These are phyloP conservation scores for Populus alba DNA, from an alignment of 345 rosid species.

Conservation along the genomic window DNA sequence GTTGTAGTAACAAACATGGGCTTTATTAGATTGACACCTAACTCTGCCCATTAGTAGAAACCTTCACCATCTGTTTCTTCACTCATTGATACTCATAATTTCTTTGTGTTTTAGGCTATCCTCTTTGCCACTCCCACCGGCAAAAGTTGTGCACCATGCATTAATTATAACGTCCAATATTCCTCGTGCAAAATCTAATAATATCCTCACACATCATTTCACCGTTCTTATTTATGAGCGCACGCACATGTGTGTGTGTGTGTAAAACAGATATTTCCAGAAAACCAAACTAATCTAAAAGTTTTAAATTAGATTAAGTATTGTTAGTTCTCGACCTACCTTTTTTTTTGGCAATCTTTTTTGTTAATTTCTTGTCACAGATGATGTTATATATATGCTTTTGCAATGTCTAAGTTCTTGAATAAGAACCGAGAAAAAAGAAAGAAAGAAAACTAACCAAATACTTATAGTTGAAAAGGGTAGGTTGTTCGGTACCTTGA, in stretches of 20 bases:
- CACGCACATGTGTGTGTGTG: too few species aligned
- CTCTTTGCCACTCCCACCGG: constrained; percentile 12
- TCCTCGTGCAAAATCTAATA: not conserved
- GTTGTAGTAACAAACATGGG: constrained; percentile 43
- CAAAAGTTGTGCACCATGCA: constrained; percentile 29
- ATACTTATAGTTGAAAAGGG: not conserved
- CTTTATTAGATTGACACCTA: constrained; percentile 57
- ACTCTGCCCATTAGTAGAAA: constrained; percentile 49
- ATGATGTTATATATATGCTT: not conserved
- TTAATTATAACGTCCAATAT: constrained; percentile 11
- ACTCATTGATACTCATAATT: constrained; percentile 23
- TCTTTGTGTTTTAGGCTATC: not conserved
- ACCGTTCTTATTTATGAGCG: not conserved
- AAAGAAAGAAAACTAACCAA: not conserved
- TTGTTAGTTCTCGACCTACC: not conserved
- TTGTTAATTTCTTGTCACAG: too few species aligned
- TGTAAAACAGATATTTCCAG: not conserved
- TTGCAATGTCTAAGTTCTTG: not conserved
- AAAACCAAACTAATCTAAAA: not conserved
- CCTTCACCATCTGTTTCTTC: constrained; percentile 33
- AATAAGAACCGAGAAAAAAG: not conserved
- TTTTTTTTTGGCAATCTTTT: not conserved
- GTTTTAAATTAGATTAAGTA: too few species aligned
- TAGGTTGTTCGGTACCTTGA: constrained; percentile 54
- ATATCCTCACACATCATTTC: not conserved